These are phyloP conservation scores for Wickerhamomyces ciferrii DNA, from an alignment of 805 yeast genomes.

Conservation along the genomic window DNA sequence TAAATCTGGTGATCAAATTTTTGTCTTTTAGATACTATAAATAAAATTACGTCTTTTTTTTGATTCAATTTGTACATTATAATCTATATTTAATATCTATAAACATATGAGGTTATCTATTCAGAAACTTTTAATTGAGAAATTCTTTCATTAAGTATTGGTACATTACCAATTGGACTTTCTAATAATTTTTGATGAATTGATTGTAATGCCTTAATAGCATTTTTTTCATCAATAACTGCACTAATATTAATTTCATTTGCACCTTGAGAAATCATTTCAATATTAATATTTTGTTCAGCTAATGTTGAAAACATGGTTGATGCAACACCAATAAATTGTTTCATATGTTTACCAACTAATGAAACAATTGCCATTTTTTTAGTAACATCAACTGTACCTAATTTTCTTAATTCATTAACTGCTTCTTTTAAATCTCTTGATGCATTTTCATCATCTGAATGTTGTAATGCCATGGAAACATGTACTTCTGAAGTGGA, in stretches of 20 bases:
- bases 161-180: slow-evolving; percentile 20
- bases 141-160: slow-evolving; percentile 35
- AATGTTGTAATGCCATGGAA: slow-evolving; percentile 91
- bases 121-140: slow-evolving; percentile 37
- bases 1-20: slow-evolving; percentile 85
- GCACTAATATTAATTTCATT: slow-evolving; percentile 96
- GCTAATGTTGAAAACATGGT: slow-evolving; percentile 94
- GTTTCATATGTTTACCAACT: slow-evolving; percentile 97
- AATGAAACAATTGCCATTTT: slow-evolving; percentile 88
- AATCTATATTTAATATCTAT: neutral
- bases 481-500: slow-evolving; percentile 98
- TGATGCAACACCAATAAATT: slow-evolving; percentile 94
- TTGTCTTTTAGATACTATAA: slow-evolving; percentile 53
- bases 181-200: slow-evolving; percentile 76
- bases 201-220: slow-evolving; percentile 79
- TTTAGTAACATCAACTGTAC: slow-evolving; percentile 83
- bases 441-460: slow-evolving; percentile 51
- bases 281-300: slow-evolving; percentile 86
- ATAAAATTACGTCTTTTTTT: neutral
- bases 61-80: neutral
- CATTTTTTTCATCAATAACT: slow-evolving; percentile 80
- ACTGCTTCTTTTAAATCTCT: slow-evolving; percentile 64
- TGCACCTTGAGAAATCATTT: slow-evolving; percentile 98
- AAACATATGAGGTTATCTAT: too few species aligned
- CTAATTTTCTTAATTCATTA: slow-evolving; percentile 72